Base-by-base conservation (phyloP, 75 land plant genomes). In the Sequoiadendron giganteum region DNA sequence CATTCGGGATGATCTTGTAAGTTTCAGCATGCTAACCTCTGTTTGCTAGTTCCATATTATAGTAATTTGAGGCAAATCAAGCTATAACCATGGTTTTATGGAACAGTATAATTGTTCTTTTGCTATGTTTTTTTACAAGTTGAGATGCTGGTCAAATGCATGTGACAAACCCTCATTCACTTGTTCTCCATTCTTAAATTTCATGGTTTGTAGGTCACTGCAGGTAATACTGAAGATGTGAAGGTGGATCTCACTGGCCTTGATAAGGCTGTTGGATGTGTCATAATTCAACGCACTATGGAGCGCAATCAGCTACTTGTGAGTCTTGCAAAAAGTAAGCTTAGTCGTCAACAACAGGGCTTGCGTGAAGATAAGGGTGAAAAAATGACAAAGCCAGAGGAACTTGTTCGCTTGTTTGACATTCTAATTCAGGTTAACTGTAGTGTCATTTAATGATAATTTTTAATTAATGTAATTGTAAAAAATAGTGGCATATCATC, bases 181-280 rank as follows among this genome's bases (percentile, higher is more conserved):
- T 39, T 34, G 30, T 42, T 87, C 28, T 39, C 30, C 48, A 43
- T 86, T 40, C 36, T 11, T 30, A 28, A 65, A 78, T 70, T 70
- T 70, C 80, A 43, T 76, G 32, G 13, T 34, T 88, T 92, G 45
- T 86, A 98, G 99, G 96, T 81, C 87, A 90, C 91, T 87, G 99
- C 97, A 72, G 96, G 96, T 28, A 95, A 91, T 91, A 89, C 94
- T 84, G 99, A 95, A 88, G 95, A 92, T 90, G 93, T 97, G 82
- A 95, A 94, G 88, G 99, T 94, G 88, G 94, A 95, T 18, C 84
- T 98, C n/a, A 94, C 87, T 87, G 95, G 94, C 48, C 94, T 98
- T 84, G 97, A 98, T 88, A 98, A 97, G 87, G 99, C 99, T 89
- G 93, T 97, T 47, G 95, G 97, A 92, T 94, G 97, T 90, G 90